These are phyloP conservation scores for Claviceps purpurea DNA, from an alignment of 2,329 filamentous ascomycete species.

Conservation along the genomic window DNA sequence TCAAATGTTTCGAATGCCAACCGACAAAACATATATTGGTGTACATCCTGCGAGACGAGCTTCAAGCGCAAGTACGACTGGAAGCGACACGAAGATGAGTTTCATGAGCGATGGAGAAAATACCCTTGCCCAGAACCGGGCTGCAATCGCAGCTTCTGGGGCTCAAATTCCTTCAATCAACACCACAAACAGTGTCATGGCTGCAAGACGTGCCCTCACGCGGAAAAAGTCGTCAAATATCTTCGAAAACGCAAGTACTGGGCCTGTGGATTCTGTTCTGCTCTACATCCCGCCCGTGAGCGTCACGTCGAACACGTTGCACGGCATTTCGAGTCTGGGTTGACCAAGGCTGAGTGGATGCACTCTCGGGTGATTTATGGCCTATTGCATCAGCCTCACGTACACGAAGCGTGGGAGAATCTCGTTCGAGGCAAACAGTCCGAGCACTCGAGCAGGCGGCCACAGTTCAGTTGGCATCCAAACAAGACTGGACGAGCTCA, in stretches of 20 bases:
- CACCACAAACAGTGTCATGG: constrained; percentile 53
- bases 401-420: constrained; percentile 48
- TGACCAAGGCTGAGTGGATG: constrained; percentile 53
- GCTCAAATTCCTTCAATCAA: constrained; percentile 54
- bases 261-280: constrained; percentile 56
- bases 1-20: constrained; percentile 16
- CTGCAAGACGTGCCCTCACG: constrained; percentile 52
- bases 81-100: constrained; percentile 58
- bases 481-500: constrained; percentile 42
- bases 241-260: constrained; percentile 52
- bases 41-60: constrained; percentile 47
- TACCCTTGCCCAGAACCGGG: constrained; percentile 50
- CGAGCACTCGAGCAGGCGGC: constrained; percentile 39
- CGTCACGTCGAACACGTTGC: constrained; percentile 57
- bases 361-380: constrained; percentile 56
- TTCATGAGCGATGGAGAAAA: constrained; percentile 54
- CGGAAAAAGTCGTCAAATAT: constrained; percentile 49
- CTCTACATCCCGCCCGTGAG: constrained; percentile 48
- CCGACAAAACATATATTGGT: constrained; percentile 40
- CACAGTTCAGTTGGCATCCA: constrained; percentile 49
- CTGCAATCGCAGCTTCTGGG: constrained; percentile 56
- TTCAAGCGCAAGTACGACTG: constrained; percentile 57
- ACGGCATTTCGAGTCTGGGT: constrained; percentile 50
- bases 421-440: constrained; percentile 40
- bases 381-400: constrained; percentile 50